Conservation (phyloP, 768 basidiomycete genomes). For the Dentipellis fragilis region DNA sequence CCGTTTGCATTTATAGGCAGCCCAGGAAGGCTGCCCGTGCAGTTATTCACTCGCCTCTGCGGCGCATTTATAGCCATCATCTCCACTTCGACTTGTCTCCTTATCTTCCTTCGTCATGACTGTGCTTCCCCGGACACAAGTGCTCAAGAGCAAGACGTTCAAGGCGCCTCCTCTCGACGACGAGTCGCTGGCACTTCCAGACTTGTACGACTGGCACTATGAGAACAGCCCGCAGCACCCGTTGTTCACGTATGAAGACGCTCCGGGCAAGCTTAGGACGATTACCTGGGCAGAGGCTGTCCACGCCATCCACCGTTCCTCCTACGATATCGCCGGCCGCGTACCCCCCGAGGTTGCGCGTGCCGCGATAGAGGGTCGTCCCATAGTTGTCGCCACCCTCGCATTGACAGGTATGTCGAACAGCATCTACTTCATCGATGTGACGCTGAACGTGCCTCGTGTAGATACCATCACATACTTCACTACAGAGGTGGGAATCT, state of each 20-base stretch:
- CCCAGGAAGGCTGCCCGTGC: neutral
- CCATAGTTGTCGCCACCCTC: constrained; percentile 12
- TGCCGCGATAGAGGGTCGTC: constrained; percentile 6
- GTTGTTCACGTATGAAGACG: constrained; percentile 12
- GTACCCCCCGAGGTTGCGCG: constrained; percentile 1
- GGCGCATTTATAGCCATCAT: neutral
- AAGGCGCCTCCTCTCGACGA: constrained; percentile 16
- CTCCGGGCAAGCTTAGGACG: constrained; percentile 4
- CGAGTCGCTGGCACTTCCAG: constrained; percentile 14
- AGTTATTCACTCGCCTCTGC: neutral
- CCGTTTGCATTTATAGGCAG: neutral
- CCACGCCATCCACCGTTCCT: constrained; percentile 14
- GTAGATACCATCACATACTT: constrained; percentile 16
- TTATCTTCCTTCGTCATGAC: constrained; percentile 1
- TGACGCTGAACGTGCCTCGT: neutral
- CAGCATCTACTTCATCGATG: neutral
- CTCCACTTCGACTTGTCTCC: neutral
- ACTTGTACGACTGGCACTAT: constrained; percentile 20
- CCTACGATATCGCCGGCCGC: constrained; percentile 3
- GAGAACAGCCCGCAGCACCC: constrained; percentile 15
- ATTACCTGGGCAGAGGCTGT: constrained; percentile 13
- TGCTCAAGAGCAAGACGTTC: constrained; percentile 12
- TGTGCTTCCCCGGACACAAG: constrained; percentile 14
- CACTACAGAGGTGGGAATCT: constrained; percentile 22
- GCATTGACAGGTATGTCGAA: constrained; percentile 12